Percentiles rank a stretch among this genome's conserved stretches.
These are phyloP conservation scores for Exophiala lecanii-corni DNA, from an alignment of 2,329 filamentous ascomycete species.

Conservation along the genomic window DNA sequence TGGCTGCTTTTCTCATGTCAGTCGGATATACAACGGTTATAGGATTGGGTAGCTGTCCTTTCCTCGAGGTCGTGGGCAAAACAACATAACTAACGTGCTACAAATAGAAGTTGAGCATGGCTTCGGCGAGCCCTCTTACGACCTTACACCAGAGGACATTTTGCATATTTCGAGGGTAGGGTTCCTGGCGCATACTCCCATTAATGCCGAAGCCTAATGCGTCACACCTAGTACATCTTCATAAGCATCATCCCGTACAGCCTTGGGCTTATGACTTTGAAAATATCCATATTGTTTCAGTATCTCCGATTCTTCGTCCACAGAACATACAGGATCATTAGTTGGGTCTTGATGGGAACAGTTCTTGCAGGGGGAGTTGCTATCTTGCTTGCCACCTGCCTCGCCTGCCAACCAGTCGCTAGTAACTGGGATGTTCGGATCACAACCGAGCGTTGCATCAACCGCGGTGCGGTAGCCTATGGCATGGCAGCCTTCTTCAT, in stretches of 20 bases:
- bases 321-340: conserved; percentile 32
- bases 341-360: conserved; percentile 35
- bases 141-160: not conserved
- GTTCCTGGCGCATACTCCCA: not conserved
- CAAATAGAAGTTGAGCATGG: not conserved
- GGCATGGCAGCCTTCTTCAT: conserved; percentile 44
- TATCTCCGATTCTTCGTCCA: conserved; percentile 45
- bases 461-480: conserved; percentile 39
- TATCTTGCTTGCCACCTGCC: not conserved
- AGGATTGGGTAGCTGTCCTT: not conserved
- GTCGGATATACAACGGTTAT: not conserved
- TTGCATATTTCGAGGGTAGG: not conserved
- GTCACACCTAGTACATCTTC: no score
- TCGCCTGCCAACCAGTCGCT: not conserved
- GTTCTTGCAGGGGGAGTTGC: conserved; percentile 11
- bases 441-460: conserved; percentile 34
- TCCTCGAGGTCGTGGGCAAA: no score
- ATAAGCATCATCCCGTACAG: conserved; percentile 35
- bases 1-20: not conserved
- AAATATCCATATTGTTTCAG: conserved; percentile 46
- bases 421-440: not conserved
- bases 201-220: no score
- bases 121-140: not conserved
- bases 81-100: no score
- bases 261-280: conserved; percentile 37